phyloP scores from a whole-genome alignment of 192 early-diverging fungal genomes.

The Podila minutissima region DNA sequence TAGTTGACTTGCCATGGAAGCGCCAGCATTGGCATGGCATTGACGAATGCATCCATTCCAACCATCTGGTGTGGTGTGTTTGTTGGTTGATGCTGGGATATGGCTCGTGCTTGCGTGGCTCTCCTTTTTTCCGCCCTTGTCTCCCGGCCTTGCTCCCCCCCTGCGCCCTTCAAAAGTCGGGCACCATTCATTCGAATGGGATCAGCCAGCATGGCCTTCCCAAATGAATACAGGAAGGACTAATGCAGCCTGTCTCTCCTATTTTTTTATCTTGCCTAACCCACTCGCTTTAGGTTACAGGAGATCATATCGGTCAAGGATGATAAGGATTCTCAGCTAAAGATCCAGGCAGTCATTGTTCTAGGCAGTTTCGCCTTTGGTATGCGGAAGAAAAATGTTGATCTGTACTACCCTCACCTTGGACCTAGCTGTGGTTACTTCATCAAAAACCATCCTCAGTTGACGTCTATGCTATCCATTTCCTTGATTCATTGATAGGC shows the following conservation, averaged over 20 bases:
- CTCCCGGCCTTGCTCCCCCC: not conserved
- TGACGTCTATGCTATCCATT: too few species aligned
- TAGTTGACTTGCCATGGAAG: too few species aligned
- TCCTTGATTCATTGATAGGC: slow-evolving; percentile 45
- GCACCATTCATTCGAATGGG: slow-evolving; percentile 1
- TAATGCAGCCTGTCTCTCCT: not conserved
- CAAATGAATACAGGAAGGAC: not conserved
- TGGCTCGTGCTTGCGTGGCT: not conserved
- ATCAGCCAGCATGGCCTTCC: not conserved
- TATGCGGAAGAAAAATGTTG: slow-evolving; percentile 16
- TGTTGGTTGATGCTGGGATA: slow-evolving; percentile 2
- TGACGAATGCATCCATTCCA: not conserved
- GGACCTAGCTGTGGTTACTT: not conserved
- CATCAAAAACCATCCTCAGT: not conserved
- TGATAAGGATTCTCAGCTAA: slow-evolving; percentile 51
- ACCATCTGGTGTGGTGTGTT: not conserved
- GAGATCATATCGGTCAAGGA: slow-evolving; percentile 58
- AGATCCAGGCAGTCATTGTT: slow-evolving; percentile 72
- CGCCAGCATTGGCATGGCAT: too few species aligned
- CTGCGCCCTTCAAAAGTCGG: not conserved
- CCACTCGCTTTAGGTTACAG: slow-evolving; percentile 58
- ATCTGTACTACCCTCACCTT: not conserved
- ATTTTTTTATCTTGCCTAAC: not conserved
- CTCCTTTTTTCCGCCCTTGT: not conserved
- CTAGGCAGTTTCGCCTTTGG: slow-evolving; percentile 77